These are phyloP conservation scores for Syncephalis fuscata DNA, from an alignment of 371 early-diverging fungal species.

Conservation along the genomic window DNA sequence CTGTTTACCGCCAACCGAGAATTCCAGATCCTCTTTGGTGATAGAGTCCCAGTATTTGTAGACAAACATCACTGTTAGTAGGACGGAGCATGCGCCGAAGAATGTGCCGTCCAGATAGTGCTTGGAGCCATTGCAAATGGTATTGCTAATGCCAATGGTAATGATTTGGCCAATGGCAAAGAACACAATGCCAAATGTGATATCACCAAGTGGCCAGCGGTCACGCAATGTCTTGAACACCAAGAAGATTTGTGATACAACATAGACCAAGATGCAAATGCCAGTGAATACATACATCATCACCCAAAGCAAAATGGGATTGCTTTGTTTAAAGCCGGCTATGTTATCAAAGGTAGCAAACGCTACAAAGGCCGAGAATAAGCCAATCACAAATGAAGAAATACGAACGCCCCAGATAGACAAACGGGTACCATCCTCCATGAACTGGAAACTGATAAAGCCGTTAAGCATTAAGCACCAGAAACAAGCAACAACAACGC, in stretches of 20 bases:
- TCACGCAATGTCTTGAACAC: slow-evolving; percentile 88
- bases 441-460: slow-evolving; percentile 88
- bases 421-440: slow-evolving; percentile 81
- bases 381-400: slow-evolving; percentile 58
- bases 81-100: slow-evolving; percentile 49
- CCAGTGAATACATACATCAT: slow-evolving; percentile 77
- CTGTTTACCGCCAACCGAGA: slow-evolving; percentile 77
- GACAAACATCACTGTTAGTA: slow-evolving; percentile 93
- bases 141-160: slow-evolving; percentile 52
- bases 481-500: slow-evolving; percentile 59
- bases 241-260: slow-evolving; percentile 77
- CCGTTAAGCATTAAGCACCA: slow-evolving; percentile 89
- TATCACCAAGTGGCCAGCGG: slow-evolving; percentile 89
- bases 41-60: slow-evolving; percentile 99
- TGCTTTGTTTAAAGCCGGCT: slow-evolving; percentile 35
- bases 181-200: slow-evolving; percentile 72
- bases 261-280: slow-evolving; percentile 63
- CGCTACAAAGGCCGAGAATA: slow-evolving; percentile 54
- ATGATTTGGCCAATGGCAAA: slow-evolving; percentile 73
- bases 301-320: slow-evolving; percentile 64
- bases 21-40: slow-evolving; percentile 96
- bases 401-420: slow-evolving; percentile 73
- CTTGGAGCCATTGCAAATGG: slow-evolving; percentile 68
- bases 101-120: slow-evolving; percentile 97
- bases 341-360: slow-evolving; percentile 65